A percentile compares a stretch with the other conserved stretches of the same genome.
phyloP scores from a whole-genome alignment of 805 yeast species.

The Naumovozyma castellii region DNA sequence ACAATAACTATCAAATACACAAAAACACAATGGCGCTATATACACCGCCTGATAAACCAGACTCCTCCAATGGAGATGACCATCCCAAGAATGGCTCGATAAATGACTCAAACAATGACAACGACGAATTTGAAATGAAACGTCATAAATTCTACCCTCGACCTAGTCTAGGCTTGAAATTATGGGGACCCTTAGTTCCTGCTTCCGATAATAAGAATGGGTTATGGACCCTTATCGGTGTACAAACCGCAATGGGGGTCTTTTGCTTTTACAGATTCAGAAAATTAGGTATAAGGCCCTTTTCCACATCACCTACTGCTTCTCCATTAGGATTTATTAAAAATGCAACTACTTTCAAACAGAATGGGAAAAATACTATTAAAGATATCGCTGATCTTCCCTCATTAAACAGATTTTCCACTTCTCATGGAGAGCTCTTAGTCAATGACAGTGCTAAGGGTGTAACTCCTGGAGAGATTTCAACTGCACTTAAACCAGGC shows the following conservation, averaged over 20 bases:
- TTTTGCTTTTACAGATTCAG: conserved; percentile 18
- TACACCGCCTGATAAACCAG: conserved; percentile 24
- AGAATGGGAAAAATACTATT: conserved; percentile 3
- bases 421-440: conserved; percentile 14
- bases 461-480: no score
- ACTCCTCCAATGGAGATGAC: conserved; percentile 5
- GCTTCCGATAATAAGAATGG: conserved; percentile 57
- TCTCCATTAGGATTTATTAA: background rate
- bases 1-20: no score
- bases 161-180: conserved; percentile 50
- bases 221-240: conserved; percentile 40
- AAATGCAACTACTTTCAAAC: background rate
- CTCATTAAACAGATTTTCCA: conserved; percentile 27
- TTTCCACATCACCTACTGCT: background rate
- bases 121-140: conserved; percentile 2
- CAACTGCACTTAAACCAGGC: background rate
- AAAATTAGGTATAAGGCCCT: conserved; percentile 4
- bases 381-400: conserved; percentile 29
- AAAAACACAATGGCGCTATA: conserved; percentile 22
- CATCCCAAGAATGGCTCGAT: conserved; percentile 3
- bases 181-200: conserved; percentile 69
- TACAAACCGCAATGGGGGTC: conserved; percentile 46
- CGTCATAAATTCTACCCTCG: conserved; percentile 27
- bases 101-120: conserved; percentile 10
- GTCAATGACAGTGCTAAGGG: background rate